These are phyloP conservation scores for Austroboletus niveus DNA, from an alignment of 1,284 basidiomycete genomes.

Conservation along the genomic window DNA sequence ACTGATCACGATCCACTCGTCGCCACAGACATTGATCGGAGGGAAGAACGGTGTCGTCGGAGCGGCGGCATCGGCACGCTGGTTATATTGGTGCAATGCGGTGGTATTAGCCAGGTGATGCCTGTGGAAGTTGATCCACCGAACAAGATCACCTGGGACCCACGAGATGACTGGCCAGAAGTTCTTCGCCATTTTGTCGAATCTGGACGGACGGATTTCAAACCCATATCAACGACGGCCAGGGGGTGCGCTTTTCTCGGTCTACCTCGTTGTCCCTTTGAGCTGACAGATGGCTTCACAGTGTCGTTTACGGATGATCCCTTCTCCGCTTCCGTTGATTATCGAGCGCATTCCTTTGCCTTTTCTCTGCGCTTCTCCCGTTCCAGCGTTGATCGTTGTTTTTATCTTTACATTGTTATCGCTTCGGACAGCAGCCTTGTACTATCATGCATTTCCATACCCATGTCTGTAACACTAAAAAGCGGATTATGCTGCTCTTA, in stretches of 20 bases:
- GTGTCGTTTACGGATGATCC: constrained; percentile 37
- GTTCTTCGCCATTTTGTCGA: constrained; percentile 69
- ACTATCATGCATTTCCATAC: constrained; percentile 26
- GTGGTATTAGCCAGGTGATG: constrained; percentile 73
- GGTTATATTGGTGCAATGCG: constrained; percentile 72
- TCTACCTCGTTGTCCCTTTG: neutral
- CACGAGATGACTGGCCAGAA: constrained; percentile 65
- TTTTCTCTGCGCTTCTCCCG: constrained; percentile 5
- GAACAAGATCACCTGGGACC: constrained; percentile 69
- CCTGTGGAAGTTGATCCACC: constrained; percentile 79
- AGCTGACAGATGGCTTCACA: constrained; percentile 19
- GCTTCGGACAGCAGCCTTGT: constrained; percentile 22
- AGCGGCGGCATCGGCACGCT: constrained; percentile 70
- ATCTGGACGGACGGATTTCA: constrained; percentile 71
- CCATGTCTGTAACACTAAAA: constrained; percentile 26
- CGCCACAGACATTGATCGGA: constrained; percentile 66
- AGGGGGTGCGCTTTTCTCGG: constrained; percentile 52
- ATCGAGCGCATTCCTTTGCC: constrained; percentile 10
- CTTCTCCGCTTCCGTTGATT: neutral
- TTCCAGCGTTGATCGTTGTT: constrained; percentile 33
- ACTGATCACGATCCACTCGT: constrained; percentile 66
- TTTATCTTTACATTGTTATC: constrained; percentile 24
- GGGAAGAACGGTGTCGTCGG: constrained; percentile 71
- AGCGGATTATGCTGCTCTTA: constrained; percentile 13
- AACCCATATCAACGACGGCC: constrained; percentile 71